Conservation (phyloP, 2,329 filamentous ascomycete genomes). For the Colletotrichum tofieldiae region DNA sequence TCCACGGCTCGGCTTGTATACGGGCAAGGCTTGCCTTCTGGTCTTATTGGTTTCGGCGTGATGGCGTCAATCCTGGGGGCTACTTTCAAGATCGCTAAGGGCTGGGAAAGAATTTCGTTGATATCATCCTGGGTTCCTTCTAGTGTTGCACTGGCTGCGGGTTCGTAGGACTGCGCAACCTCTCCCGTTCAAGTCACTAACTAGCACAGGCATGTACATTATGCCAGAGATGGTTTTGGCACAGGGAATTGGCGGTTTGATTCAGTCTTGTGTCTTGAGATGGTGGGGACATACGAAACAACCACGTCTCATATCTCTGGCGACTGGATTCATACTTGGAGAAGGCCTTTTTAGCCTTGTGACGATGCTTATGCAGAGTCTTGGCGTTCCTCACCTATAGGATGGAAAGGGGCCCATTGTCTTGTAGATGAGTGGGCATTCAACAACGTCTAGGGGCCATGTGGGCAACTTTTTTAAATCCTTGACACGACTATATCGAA, state of each 20-base stretch:
- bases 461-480: too few species aligned
- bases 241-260: neutral
- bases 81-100: neutral
- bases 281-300: neutral
- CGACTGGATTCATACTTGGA: conserved; percentile 4
- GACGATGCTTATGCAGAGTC: conserved; percentile 3
- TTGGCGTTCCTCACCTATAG: conserved; percentile 2
- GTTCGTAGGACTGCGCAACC: neutral
- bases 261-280: neutral
- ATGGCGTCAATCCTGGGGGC: neutral
- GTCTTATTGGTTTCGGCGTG: neutral
- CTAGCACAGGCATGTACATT: neutral
- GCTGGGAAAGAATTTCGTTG: neutral
- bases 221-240: conserved; percentile 8
- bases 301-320: conserved; percentile 5
- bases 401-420: neutral
- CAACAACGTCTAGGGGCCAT: neutral
- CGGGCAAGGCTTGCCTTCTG: neutral
- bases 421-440: neutral
- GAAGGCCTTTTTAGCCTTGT: conserved; percentile 3
- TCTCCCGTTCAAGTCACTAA: neutral
- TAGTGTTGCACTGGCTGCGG: conserved; percentile 17
- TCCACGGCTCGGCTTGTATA: conserved; percentile 1
- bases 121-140: neutral
- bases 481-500: too few species aligned